Evolutionary conservation across 2,329 filamentous ascomycete genomes (phyloP).

Genomic region (Fusarium mundagurra): DNA sequence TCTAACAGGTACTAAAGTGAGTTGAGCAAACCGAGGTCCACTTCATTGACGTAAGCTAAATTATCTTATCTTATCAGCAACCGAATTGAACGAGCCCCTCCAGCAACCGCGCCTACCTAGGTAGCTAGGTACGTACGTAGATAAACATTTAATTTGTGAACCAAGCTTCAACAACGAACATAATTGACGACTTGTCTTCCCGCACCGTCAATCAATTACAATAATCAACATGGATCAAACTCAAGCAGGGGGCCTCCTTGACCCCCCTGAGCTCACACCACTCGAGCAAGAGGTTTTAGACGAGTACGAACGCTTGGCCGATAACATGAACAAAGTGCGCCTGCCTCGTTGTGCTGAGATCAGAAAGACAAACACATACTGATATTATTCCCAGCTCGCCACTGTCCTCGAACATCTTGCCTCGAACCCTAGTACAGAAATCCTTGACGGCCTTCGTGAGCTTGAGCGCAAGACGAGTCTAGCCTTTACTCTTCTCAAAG

Average conservation of each 20-base stretch:
- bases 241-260: slow-evolving; percentile 44
- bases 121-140: background rate
- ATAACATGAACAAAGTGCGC: slow-evolving; percentile 88
- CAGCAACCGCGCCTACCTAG: background rate
- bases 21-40: background rate
- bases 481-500: slow-evolving; percentile 95
- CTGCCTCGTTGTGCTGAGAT: background rate
- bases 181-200: background rate
- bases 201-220: background rate
- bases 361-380: background rate
- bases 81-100: background rate
- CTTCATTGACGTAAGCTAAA: background rate
- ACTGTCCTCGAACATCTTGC: slow-evolving; percentile 70
- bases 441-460: slow-evolving; percentile 85
- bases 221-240: slow-evolving; percentile 35
- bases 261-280: slow-evolving; percentile 71
- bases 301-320: slow-evolving; percentile 87
- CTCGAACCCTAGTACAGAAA: slow-evolving; percentile 78
- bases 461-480: slow-evolving; percentile 94
- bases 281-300: slow-evolving; percentile 95
- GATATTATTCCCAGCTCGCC: slow-evolving; percentile 59
- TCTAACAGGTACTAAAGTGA: background rate
- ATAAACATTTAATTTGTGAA: slow-evolving; percentile 5
- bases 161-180: background rate
- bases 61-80: slow-evolving; percentile 9